phyloP scores from a whole-genome alignment of 441 rosid genomes.

The Corymbia calophylla region DNA sequence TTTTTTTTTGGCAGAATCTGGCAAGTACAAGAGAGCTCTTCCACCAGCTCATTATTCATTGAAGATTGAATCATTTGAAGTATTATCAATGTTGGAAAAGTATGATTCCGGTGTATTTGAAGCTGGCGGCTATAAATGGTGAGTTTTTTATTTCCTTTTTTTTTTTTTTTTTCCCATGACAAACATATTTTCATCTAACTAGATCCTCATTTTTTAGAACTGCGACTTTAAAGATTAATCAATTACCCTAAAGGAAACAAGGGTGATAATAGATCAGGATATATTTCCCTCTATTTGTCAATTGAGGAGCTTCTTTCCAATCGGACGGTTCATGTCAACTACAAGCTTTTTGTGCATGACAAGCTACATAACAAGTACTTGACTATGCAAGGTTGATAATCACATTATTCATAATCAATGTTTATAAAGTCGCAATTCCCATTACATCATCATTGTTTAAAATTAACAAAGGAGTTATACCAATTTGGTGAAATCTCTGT shows the following conservation, averaged over 20 bases:
- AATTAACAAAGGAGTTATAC: background rate
- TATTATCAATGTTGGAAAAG: background rate
- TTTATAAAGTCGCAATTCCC: background rate
- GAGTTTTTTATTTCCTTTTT: background rate
- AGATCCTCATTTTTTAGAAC: too few relatives aligned
- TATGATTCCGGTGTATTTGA: background rate
- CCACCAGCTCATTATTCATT: background rate
- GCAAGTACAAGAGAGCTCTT: too few relatives aligned
- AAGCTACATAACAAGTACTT: background rate
- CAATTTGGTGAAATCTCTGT: background rate
- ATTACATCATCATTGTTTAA: background rate
- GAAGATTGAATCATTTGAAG: background rate
- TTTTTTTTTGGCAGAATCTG: too few relatives aligned
- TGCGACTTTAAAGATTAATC: background rate
- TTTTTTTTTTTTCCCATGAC: background rate
- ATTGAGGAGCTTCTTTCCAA: background rate
- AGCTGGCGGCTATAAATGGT: background rate
- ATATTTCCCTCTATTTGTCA: conserved; percentile 16
- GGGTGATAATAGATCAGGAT: background rate
- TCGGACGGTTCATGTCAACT: background rate
- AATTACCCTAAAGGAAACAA: conserved; percentile 17
- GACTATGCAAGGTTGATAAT: background rate
- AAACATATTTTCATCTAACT: too few relatives aligned
- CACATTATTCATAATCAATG: background rate
- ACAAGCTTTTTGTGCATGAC: conserved; percentile 13